These are phyloP conservation scores for Trametes versicolor DNA, from an alignment of 1,284 basidiomycete species.

Conservation along the genomic window DNA sequence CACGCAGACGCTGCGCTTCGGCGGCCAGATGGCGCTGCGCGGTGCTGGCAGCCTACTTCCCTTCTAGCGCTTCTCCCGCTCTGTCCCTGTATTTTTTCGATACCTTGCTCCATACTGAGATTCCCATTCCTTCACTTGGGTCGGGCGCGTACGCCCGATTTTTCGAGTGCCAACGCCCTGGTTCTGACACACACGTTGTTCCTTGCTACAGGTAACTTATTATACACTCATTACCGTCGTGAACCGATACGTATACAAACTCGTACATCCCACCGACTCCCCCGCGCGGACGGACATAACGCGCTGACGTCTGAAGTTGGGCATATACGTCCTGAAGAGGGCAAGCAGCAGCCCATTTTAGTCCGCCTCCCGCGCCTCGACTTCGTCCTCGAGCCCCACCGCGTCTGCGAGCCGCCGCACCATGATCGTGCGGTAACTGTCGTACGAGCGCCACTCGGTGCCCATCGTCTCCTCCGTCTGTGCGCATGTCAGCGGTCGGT, in stretches of 20 bases:
- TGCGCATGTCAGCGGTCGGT: not conserved
- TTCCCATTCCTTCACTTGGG: not conserved
- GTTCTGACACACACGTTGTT: not conserved
- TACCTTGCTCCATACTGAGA: constrained; percentile 9
- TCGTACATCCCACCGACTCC: not conserved
- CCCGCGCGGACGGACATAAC: not conserved
- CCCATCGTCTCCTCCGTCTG: constrained; percentile 40
- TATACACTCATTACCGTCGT: constrained; percentile 27
- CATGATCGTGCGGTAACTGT: constrained; percentile 77
- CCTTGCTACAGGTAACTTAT: constrained; percentile 17
- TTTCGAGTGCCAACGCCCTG: too few relatives aligned
- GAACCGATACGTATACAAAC: constrained; percentile 20
- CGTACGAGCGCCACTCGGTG: constrained; percentile 64
- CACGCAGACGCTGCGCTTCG: constrained; percentile 82
- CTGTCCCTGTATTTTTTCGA: constrained; percentile 16
- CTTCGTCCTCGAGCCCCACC: constrained; percentile 58
- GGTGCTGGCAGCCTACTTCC: constrained; percentile 85
- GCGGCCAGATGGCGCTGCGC: constrained; percentile 83
- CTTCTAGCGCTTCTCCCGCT: constrained; percentile 51
- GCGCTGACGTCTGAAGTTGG: not conserved
- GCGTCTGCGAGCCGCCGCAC: constrained; percentile 68
- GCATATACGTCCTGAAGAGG: constrained; percentile 17
- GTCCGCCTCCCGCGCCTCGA: constrained; percentile 37
- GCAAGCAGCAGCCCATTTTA: constrained; percentile 32
- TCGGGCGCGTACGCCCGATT: not conserved